These are phyloP conservation scores for Paspalum notatum DNA, from an alignment of 176 grass and related monocot species.

Conservation along the genomic window DNA sequence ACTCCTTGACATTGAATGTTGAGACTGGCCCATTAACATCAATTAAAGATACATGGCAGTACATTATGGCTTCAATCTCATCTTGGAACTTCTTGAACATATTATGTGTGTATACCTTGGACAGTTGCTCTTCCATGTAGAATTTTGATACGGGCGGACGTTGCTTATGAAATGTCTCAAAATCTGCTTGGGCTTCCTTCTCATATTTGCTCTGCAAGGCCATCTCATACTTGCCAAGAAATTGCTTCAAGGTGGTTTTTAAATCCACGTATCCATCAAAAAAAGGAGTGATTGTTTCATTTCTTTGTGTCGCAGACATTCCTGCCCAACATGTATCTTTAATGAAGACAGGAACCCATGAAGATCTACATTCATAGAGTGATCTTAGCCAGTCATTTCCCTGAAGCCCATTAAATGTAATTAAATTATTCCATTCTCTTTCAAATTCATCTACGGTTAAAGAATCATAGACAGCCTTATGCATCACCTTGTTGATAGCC, in stretches of 20 bases:
- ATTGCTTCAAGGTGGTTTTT: constrained; percentile 91
- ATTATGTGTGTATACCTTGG: constrained; percentile 93
- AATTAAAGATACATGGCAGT: constrained; percentile 81
- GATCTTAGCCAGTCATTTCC: constrained; percentile 81
- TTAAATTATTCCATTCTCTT: constrained; percentile 75
- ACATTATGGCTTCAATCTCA: constrained; percentile 99
- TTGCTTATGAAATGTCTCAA: constrained; percentile 97
- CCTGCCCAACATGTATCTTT: constrained; percentile 95
- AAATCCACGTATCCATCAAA: constrained; percentile 90
- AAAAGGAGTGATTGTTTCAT: constrained; percentile 73
- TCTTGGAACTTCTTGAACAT: constrained; percentile 98
- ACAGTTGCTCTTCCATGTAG: constrained; percentile 98
- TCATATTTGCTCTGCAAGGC: constrained; percentile 88
- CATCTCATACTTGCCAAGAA: constrained; percentile 85
- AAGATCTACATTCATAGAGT: constrained; percentile 77
- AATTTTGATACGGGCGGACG: constrained; percentile 89
- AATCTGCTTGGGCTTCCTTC: constrained; percentile 96
- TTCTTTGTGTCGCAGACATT: constrained; percentile 80
- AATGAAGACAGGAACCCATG: constrained; percentile 92
- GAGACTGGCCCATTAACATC: constrained; percentile 56
- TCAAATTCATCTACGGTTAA: constrained; percentile 83
- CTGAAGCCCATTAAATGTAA: constrained; percentile 74
- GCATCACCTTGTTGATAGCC: constrained; percentile 81
- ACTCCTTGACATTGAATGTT: constrained; percentile 90
- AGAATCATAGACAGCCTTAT: constrained; percentile 86